Evolutionary conservation across 2,329 filamentous ascomycete species (phyloP).

Genomic region (Claviceps paspali): DNA sequence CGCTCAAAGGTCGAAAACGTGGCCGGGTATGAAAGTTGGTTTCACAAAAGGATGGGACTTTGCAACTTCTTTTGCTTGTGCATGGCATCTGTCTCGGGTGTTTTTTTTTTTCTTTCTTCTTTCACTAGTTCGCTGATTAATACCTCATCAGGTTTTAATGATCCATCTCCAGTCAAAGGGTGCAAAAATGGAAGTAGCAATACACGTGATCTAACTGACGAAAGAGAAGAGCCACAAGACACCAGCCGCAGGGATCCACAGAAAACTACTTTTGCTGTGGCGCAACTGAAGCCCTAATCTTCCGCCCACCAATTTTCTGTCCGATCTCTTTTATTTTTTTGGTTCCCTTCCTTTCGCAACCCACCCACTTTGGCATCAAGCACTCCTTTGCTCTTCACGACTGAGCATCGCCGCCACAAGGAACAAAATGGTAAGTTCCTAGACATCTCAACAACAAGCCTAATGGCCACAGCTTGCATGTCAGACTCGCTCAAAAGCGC

Average conservation of each 20-base stretch:
- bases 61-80: too few species aligned
- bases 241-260: slow-evolving; percentile 5
- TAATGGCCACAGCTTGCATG: slow-evolving; percentile 24
- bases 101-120: too few species aligned
- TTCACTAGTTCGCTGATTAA: too few species aligned
- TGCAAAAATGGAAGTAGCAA: too few species aligned
- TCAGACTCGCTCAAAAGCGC: slow-evolving; percentile 17
- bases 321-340: slow-evolving; percentile 14
- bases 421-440: slow-evolving; percentile 28
- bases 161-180: too few species aligned
- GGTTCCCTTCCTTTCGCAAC: slow-evolving; percentile 10
- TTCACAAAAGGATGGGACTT: too few species aligned
- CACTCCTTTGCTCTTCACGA: slow-evolving; percentile 18
- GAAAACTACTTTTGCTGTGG: neutral
- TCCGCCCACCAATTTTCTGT: slow-evolving; percentile 16
- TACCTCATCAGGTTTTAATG: too few species aligned
- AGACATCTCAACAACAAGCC: slow-evolving; percentile 15
- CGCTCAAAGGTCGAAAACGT: too few species aligned
- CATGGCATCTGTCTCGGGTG: too few species aligned
- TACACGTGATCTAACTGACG: too few species aligned
- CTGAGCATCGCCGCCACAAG: slow-evolving; percentile 21
- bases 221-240: neutral
- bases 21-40: too few species aligned
- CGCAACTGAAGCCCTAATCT: slow-evolving; percentile 22
- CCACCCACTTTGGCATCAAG: slow-evolving; percentile 15